Conservation (phyloP, 2,329 filamentous ascomycete species). For the Exophiala sideris region DNA sequence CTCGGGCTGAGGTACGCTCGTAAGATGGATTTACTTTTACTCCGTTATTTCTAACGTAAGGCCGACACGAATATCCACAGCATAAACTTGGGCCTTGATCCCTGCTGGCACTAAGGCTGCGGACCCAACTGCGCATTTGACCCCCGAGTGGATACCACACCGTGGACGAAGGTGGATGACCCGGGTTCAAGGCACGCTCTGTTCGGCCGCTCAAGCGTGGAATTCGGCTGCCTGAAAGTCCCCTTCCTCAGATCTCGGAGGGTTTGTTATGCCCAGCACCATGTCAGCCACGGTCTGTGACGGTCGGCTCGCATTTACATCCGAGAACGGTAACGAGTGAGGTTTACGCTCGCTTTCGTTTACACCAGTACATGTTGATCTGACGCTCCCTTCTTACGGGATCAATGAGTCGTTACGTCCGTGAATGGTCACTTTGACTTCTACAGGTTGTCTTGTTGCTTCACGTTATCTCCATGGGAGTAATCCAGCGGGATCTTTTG, state of each 20-base stretch:
- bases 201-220: no score
- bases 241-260: background rate
- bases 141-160: no score
- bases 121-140: no score
- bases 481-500: background rate
- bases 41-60: slow-evolving; percentile 6
- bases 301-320: slow-evolving; percentile 2
- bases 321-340: background rate
- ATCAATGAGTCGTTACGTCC: background rate
- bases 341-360: background rate
- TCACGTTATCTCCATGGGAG: slow-evolving; percentile 2
- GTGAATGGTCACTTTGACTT: slow-evolving; percentile 1
- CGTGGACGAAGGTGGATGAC: no score
- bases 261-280: background rate
- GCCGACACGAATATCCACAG: slow-evolving; percentile 1
- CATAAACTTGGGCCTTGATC: no score
- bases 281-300: background rate
- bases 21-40: slow-evolving; percentile 5
- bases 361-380: background rate
- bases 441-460: background rate
- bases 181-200: no score
- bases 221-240: background rate
- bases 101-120: no score
- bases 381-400: slow-evolving; percentile 9
- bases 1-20: slow-evolving; percentile 5